A percentile compares a stretch with the other conserved stretches of the same genome.
phyloP scores from a whole-genome alignment of 768 basidiomycete species.

The Russula sp. region DNA sequence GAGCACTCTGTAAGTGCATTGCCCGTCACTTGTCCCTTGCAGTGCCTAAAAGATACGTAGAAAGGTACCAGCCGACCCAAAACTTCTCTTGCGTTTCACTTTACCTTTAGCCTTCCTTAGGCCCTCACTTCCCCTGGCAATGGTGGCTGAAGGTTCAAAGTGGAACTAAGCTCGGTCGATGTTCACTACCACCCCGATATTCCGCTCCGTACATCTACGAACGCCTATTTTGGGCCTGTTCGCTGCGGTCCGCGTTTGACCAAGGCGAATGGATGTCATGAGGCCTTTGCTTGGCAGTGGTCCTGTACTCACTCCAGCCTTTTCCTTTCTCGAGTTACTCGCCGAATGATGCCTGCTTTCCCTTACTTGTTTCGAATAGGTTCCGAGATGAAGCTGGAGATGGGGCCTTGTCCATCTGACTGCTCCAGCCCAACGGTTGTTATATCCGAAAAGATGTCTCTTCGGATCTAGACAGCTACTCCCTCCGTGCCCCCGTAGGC shows the following conservation, averaged over 20 bases:
- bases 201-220: no score
- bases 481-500: neutral
- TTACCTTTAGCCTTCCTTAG: neutral
- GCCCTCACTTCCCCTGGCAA: neutral
- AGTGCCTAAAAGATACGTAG: no score
- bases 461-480: neutral
- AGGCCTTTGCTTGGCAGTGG: neutral
- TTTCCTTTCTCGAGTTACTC: neutral
- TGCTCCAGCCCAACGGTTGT: neutral
- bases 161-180: neutral
- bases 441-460: neutral
- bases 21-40: neutral
- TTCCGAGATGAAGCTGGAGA: neutral
- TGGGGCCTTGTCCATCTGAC: neutral
- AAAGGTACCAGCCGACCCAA: neutral
- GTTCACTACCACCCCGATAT: neutral
- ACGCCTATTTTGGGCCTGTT: no score
- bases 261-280: neutral
- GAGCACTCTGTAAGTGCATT: neutral
- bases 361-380: neutral
- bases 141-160: neutral
- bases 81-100: neutral
- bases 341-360: no score
- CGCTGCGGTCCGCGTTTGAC: neutral
- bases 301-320: neutral